Evolutionary conservation across 805 yeast genomes (phyloP), one percentile per base, ranked within the genome.

Genomic region (Yarrowia sp.): DNA sequence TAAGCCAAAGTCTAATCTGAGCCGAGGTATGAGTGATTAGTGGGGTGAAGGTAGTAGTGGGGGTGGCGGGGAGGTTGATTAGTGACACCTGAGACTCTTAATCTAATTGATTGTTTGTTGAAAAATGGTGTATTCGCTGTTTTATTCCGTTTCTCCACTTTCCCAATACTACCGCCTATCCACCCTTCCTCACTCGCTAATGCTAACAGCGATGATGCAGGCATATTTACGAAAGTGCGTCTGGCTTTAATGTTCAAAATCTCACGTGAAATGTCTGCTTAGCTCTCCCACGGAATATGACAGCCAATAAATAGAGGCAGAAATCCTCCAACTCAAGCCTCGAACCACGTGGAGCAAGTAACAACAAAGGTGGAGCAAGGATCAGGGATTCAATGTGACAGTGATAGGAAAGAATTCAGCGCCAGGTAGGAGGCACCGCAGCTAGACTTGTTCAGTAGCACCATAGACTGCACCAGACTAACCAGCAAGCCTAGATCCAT

Each of bases 201-300:
- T 40, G 48, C 38, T 56, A 42, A 56, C 59, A 14, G 63, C 45
- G 61, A 55, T 56, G 63, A 41, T 42, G 63, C 63, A 56, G 63
- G 48, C 63, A 22, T 56, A 22, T 56, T 56, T 41, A 26, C 59
- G 59, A 53, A 53, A 22, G 61, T 22, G 38, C 35, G 58, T 36
- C 15, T 32, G 38, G 11, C 19, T 49, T 53, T 53, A 53, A 53
- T 53, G 36, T 53, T 53, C 16, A 14, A 5, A 16, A 35, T 36
- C 32, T 53, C 59, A 53, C 59, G 59, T 53, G 58, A 53, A 53
- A 53, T 36, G 58, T 50, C 43, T 53, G 59, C 59, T 53, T 38
- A 26, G 19, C 15, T 10, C 16, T 4, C 40, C 56, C 45, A 19
- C 36, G 26, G 35, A 22, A 53, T 38, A 22, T 38, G 59, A 53